phyloP scores from a whole-genome alignment of 2,329 filamentous ascomycete species.

The Pseudogymnoascus sp. region DNA sequence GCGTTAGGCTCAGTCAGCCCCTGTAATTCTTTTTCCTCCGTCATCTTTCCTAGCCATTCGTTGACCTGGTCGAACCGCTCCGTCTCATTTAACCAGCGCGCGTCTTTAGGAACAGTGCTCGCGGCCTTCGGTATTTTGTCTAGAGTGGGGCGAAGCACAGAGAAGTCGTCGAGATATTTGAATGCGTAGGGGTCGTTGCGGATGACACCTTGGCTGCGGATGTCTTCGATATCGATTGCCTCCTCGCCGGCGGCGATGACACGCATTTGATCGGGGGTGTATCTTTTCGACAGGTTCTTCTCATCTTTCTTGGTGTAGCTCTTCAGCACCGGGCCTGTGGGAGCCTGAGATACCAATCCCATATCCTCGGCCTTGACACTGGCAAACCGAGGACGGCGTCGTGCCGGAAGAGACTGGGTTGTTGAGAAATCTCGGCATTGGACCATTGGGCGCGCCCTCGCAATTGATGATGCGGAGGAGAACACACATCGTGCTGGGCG shows the following conservation, averaged over 20 bases:
- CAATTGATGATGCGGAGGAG: slow-evolving; percentile 37
- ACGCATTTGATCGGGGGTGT: slow-evolving; percentile 73
- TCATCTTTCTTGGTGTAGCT: slow-evolving; percentile 63
- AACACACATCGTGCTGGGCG: slow-evolving; percentile 43
- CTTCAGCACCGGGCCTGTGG: slow-evolving; percentile 42
- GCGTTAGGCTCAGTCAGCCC: neutral
- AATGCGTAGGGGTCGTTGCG: slow-evolving; percentile 66
- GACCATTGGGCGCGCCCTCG: slow-evolving; percentile 32
- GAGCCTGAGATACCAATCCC: slow-evolving; percentile 23
- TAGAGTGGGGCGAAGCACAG: slow-evolving; percentile 66
- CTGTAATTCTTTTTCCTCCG: neutral
- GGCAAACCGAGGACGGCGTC: slow-evolving; percentile 34
- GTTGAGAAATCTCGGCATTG: slow-evolving; percentile 43
- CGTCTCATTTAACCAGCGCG: slow-evolving; percentile 51
- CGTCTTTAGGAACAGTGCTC: slow-evolving; percentile 23
- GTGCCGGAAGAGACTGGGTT: slow-evolving; percentile 31
- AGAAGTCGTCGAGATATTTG: slow-evolving; percentile 77
- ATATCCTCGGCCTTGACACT: slow-evolving; percentile 32
- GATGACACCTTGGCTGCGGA: slow-evolving; percentile 64
- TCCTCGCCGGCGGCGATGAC: slow-evolving; percentile 76
- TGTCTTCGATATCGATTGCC: slow-evolving; percentile 65
- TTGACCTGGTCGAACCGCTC: slow-evolving; percentile 56
- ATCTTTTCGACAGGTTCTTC: slow-evolving; percentile 54
- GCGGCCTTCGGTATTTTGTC: slow-evolving; percentile 55
- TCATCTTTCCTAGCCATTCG: slow-evolving; percentile 33